Conservation (phyloP, 768 basidiomycete species). For the Leccinum ochraceum region DNA sequence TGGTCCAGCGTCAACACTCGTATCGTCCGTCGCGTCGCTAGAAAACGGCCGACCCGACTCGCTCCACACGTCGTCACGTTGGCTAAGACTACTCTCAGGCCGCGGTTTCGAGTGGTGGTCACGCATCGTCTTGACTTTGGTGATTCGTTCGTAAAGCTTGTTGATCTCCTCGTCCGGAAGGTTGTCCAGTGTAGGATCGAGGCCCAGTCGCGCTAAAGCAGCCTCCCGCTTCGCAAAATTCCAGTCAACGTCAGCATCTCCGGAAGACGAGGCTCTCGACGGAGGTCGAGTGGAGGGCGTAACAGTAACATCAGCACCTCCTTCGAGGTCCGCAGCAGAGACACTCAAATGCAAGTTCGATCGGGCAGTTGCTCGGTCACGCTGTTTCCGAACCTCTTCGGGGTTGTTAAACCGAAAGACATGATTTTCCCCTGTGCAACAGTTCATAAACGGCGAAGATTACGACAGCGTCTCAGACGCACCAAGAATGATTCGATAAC, state of each 20-base stretch:
- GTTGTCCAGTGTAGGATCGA: slow-evolving; percentile 88
- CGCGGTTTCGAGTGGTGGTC: slow-evolving; percentile 79
- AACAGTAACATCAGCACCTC: slow-evolving; percentile 34
- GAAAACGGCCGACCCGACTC: slow-evolving; percentile 79
- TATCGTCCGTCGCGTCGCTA: slow-evolving; percentile 86
- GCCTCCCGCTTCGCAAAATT: slow-evolving; percentile 96
- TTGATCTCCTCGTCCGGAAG: slow-evolving; percentile 94
- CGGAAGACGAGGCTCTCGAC: slow-evolving; percentile 69
- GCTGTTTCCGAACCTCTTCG: slow-evolving; percentile 89
- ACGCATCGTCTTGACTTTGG: slow-evolving; percentile 86
- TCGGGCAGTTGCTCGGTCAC: slow-evolving; percentile 76
- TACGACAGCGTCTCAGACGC: slow-evolving; percentile 19
- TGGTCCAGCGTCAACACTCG: slow-evolving; percentile 70
- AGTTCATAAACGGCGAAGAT: slow-evolving; percentile 6
- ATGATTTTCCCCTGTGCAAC: slow-evolving; percentile 81
- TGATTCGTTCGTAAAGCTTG: slow-evolving; percentile 92
- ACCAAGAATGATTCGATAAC: slow-evolving; percentile 97
- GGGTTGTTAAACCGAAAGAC: slow-evolving; percentile 98
- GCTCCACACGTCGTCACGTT: slow-evolving; percentile 88
- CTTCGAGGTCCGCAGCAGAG: slow-evolving; percentile 67
- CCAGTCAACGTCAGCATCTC: slow-evolving; percentile 86
- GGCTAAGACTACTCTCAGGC: slow-evolving; percentile 87
- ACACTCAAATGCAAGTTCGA: slow-evolving; percentile 68
- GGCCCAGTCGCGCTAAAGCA: slow-evolving; percentile 80
- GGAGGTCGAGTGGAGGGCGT: slow-evolving; percentile 69